Base-by-base conservation (phyloP, 225 moss, liverwort and hornwort species). In the Asterella californica region DNA sequence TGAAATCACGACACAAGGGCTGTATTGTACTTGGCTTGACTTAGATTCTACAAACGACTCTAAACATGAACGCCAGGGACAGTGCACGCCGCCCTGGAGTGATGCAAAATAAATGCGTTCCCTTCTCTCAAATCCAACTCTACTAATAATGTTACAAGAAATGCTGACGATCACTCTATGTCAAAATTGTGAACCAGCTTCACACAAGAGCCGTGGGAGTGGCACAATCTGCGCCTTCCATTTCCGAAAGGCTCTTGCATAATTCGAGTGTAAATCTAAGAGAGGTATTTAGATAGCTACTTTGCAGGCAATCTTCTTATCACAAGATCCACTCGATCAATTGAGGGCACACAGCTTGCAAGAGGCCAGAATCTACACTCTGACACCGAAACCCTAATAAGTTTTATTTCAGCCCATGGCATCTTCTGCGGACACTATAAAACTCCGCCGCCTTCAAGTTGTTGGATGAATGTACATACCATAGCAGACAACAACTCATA, bases 401-500 rank as follows among this genome's bases (percentile, higher is more conserved):
- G 54, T 73, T 78, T 62, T 42, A 64, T 71, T 59, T 57, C 9
- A 34, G 72, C 72, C 12, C 70, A 66, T 78, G 14, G 68, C 57
- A 61, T 49, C 81, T 75, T 81, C 61, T 24, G 14, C 77, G 68
- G 74, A 52, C 27, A 42, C 30, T 21, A 37, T 15, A 50, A 33
- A 77, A 80, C 70, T 68, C 15, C 36, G 48, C 46, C 77, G 80
- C 59, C 66, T 47, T 59, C 73, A 67, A 37, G 49, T 59, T 27
- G 60, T 6, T 78, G 50, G 65, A 72, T 19, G 53, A 66, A 72
- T 80, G 49, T 69, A 72, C 76, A 48, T 54, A 70, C 54, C 61
- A 72, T 30, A 50, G 57, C 36, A 55, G 53, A 72, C 57, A 55
- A 45, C 33, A 68, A 63, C 52, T 86, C 33, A 96, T 80, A 96